These are phyloP conservation scores for Lasiosphaeris hirsuta DNA, from an alignment of 495 filamentous ascomycete species.

Conservation along the genomic window DNA sequence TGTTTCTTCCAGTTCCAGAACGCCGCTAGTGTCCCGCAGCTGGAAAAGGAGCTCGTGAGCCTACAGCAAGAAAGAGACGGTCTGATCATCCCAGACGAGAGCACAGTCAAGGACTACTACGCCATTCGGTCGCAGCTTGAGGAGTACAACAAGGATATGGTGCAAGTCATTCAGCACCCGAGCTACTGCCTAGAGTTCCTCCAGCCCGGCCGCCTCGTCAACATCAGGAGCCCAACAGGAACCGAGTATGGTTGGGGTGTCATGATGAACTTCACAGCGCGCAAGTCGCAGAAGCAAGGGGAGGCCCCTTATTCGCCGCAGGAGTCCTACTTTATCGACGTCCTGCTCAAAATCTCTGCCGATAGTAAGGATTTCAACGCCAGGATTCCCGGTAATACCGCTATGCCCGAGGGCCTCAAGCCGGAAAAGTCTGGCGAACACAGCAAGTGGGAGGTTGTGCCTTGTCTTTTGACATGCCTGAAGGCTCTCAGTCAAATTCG, in stretches of 20 bases:
- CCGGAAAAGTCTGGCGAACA: slow-evolving; percentile 21
- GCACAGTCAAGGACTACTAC: slow-evolving; percentile 87
- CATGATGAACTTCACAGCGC: slow-evolving; percentile 65
- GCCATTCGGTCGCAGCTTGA: slow-evolving; percentile 77
- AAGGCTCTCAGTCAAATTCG: slow-evolving; percentile 73
- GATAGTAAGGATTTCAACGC: slow-evolving; percentile 41
- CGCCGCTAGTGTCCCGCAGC: slow-evolving; percentile 71
- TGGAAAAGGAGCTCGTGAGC: slow-evolving; percentile 75
- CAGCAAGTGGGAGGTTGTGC: slow-evolving; percentile 75
- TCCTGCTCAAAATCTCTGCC: slow-evolving; percentile 68
- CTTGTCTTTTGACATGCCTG: slow-evolving; percentile 79
- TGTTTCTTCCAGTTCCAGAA: slow-evolving; percentile 99
- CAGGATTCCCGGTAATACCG: slow-evolving; percentile 26
- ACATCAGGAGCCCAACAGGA: slow-evolving; percentile 65
- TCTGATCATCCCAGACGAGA: slow-evolving; percentile 78
- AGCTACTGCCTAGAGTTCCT: slow-evolving; percentile 77
- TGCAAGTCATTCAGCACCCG: slow-evolving; percentile 83
- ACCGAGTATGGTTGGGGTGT: slow-evolving; percentile 92
- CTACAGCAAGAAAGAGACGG: slow-evolving; percentile 68
- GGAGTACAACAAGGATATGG: slow-evolving; percentile 79
- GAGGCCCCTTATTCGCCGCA: slow-evolving; percentile 65
- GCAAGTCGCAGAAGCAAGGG: slow-evolving; percentile 56
- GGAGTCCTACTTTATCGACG: slow-evolving; percentile 75
- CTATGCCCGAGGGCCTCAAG: slow-evolving; percentile 35
- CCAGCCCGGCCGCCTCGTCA: slow-evolving; percentile 77